phyloP scores from a whole-genome alignment of 768 basidiomycete genomes.

The Agaricus bisporus region DNA sequence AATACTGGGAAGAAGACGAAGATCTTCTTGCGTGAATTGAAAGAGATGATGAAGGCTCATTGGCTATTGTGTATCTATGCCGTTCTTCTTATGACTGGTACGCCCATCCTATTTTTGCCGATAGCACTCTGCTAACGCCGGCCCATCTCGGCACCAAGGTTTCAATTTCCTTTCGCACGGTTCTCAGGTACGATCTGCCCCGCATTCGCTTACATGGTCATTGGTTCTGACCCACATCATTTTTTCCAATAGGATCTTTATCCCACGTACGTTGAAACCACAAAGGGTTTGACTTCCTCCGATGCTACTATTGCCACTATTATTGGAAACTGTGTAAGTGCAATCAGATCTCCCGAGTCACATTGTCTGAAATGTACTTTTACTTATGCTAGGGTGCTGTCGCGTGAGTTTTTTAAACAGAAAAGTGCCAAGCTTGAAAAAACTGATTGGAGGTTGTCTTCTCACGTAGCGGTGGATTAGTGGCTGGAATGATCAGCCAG shows the following conservation, averaged over 20 bases:
- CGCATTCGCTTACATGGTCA: background rate
- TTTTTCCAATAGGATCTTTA: conserved; percentile 52
- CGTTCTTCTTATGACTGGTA: conserved; percentile 71
- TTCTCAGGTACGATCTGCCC: conserved; percentile 39
- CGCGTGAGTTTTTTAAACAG: conserved; percentile 19
- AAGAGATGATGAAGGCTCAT: conserved; percentile 72
- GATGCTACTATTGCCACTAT: conserved; percentile 72
- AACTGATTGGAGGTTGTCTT: background rate
- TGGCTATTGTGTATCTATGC: conserved; percentile 84
- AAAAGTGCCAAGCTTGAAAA: background rate
- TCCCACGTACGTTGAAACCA: conserved; percentile 63
- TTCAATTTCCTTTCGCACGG: conserved; percentile 80
- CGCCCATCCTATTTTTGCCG: conserved; percentile 8
- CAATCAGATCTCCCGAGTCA: background rate
- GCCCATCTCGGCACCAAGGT: conserved; percentile 28
- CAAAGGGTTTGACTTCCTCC: conserved; percentile 55
- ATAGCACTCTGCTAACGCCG: background rate
- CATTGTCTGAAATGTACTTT: background rate
- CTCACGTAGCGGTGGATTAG: conserved; percentile 47
- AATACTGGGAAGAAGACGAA: conserved; percentile 53
- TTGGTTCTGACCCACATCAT: background rate
- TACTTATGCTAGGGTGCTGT: conserved; percentile 28
- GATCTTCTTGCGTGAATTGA: conserved; percentile 67
- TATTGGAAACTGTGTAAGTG: conserved; percentile 61
- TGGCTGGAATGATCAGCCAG: conserved; percentile 71